A percentile compares a stretch with the other conserved stretches of the same genome.
Conservation (phyloP, 1,284 basidiomycete genomes). For the Acaromyces ingoldii region DNA sequence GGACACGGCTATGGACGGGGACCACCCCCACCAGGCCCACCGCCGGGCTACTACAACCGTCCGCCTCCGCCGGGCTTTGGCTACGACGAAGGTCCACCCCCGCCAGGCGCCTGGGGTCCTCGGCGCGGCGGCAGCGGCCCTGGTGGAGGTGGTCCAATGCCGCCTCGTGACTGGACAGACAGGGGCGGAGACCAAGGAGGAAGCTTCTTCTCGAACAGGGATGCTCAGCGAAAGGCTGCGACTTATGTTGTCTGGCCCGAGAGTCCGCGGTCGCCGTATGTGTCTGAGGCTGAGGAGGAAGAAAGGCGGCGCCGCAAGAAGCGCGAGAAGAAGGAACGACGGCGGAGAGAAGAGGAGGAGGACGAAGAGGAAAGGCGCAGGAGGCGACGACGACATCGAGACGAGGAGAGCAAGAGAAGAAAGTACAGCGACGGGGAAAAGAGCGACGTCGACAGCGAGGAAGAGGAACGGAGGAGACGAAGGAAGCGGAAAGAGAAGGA, state of each 20-base stretch:
- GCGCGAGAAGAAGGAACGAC: neutral
- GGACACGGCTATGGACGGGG: too few species aligned
- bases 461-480: slow-evolving; percentile 6
- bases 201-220: neutral
- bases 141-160: neutral
- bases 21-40: too few species aligned
- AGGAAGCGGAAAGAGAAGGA: slow-evolving; percentile 8
- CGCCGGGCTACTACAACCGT: too few species aligned
- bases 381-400: slow-evolving; percentile 3
- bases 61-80: too few species aligned
- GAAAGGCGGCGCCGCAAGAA: slow-evolving; percentile 7
- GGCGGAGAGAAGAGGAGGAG: slow-evolving; percentile 13
- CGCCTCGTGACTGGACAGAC: neutral
- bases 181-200: neutral
- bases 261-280: slow-evolving; percentile 23
- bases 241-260: slow-evolving; percentile 36
- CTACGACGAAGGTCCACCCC: neutral
- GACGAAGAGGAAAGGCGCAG: slow-evolving; percentile 9
- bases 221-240: slow-evolving; percentile 27
- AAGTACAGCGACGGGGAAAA: neutral
- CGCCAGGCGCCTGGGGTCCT: slow-evolving; percentile 3
- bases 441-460: neutral
- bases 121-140: too few species aligned
- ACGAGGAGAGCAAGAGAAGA: neutral
- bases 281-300: slow-evolving; percentile 28